A percentile compares a stretch with the other conserved stretches of the same genome.
Conservation (phyloP, 208 protist genomes). For the Leishmania aethiopica region DNA sequence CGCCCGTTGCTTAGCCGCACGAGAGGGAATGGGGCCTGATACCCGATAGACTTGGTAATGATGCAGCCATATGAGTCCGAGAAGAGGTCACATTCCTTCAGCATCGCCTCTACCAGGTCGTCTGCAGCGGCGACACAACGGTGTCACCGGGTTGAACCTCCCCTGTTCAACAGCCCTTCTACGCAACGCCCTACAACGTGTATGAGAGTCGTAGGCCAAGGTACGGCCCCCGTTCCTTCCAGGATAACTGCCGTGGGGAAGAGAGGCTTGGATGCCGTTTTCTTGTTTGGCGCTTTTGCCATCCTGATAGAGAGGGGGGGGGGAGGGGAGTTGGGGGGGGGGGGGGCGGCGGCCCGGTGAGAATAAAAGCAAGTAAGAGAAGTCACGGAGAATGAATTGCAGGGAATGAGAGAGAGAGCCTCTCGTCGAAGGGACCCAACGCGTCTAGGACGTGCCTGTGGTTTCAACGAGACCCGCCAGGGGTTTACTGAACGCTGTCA, state of each 20-base stretch:
- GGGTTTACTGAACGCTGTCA: not conserved
- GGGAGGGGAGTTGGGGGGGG: not conserved
- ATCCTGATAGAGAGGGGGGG: not conserved
- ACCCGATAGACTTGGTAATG: slow-evolving; percentile 46
- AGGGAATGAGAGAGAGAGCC: not conserved
- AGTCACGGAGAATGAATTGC: not conserved
- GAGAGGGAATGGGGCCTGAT: slow-evolving; percentile 52
- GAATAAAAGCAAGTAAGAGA: not conserved
- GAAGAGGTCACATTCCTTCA: slow-evolving; percentile 52
- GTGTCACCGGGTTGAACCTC: not conserved
- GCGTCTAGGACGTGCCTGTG: not conserved
- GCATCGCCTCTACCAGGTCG: slow-evolving; percentile 3
- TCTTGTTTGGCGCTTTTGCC: not conserved
- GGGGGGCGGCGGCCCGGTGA: not conserved
- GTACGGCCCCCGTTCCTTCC: not conserved
- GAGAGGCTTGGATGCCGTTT: not conserved
- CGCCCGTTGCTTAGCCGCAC: slow-evolving; percentile 32
- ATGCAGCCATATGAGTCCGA: slow-evolving; percentile 57
- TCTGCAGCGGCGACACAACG: not conserved
- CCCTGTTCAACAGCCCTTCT: not conserved
- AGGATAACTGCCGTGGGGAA: not conserved
- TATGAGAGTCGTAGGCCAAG: not conserved
- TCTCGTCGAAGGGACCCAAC: not conserved
- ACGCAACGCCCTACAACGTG: not conserved
- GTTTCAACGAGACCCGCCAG: not conserved